Evolutionary conservation across 1,284 basidiomycete genomes (phyloP), one percentile per base, ranked within the genome.

Genomic region (Golubevia pallescens): DNA sequence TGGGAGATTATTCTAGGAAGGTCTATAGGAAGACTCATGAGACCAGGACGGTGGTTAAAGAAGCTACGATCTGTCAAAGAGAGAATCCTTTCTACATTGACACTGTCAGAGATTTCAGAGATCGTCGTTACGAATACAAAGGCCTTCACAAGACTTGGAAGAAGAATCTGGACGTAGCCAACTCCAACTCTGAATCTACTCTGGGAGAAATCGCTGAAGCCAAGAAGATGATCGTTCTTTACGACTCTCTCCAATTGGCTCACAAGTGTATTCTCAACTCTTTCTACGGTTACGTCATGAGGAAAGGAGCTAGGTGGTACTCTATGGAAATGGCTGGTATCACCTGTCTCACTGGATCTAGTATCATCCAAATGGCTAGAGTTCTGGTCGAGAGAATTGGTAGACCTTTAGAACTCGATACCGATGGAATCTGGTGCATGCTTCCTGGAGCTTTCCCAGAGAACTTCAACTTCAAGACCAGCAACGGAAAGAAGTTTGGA

Each of bases 291-390:
- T 85, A 85, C 54, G 83, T 85, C 57, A 85, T 85, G 83, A 74
- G 83, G 56, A 85, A 85, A 60, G 83, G 83, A 28, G 83, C 83
- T 1, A 73, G 83, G 16, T 85, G 83, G 83, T 85, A 82, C 66
- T 85, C 83, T 61, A 85, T 85, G 81, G 83, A 85, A 70, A 85
- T 85, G 83, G 83, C 81, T 10, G 83, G 83, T 32, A 84, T 85
- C 68, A 85, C 83, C 8, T 85, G 83, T 66, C 66, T 85, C 34
- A 85, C 83, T 2, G 83, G 83, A 21, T 79, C 83, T 6, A 76
- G 73, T 8, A 85, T 85, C 69, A 85, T 85, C 59, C 83, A 85
- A 71, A 78, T 85, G 78, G 83, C 83, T 24, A 82, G 82, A 60
- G 80, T 84, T 38, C 72, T 85, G 38, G 83, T 85, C 51, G 83